Evolutionary conservation across 257 asterid species (phyloP).

Genomic region (Solanum tarapatanum): DNA sequence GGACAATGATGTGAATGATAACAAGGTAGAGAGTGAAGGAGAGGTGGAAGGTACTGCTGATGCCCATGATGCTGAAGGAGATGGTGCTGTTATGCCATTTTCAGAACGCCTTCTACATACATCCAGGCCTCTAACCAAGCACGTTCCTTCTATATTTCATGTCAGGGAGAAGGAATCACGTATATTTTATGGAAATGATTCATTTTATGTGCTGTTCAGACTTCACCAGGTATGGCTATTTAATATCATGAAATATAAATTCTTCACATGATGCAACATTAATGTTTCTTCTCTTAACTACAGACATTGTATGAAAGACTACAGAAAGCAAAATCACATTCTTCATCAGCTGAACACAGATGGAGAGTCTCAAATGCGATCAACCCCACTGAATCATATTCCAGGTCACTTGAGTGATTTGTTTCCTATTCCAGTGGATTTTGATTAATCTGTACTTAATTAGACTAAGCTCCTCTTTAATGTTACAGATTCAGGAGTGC

Average conservation of each 20-base stretch:
- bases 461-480: not conserved
- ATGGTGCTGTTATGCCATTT: constrained; percentile 12
- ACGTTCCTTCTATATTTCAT: constrained; percentile 21
- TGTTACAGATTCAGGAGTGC: constrained; percentile 69
- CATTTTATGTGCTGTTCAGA: constrained; percentile 76
- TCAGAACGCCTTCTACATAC: constrained; percentile 39
- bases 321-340: constrained; percentile 63
- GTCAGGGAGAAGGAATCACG: constrained; percentile 32
- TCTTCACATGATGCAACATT: not conserved
- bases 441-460: constrained; percentile 6
- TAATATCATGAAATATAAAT: not conserved
- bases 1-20: constrained; percentile 38
- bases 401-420: constrained; percentile 35
- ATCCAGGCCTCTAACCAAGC: constrained; percentile 52
- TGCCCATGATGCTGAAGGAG: constrained; percentile 48
- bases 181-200: constrained; percentile 74
- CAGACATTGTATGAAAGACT: constrained; percentile 84
- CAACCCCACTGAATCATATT: constrained; percentile 48
- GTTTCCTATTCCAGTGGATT: not conserved
- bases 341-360: constrained; percentile 61
- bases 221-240: constrained; percentile 63
- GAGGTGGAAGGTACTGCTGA: constrained; percentile 53
- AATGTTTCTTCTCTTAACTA: constrained; percentile 8
- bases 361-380: constrained; percentile 50
- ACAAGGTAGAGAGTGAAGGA: constrained; percentile 72